phyloP scores from a whole-genome alignment of 2,329 filamentous ascomycete genomes.

The Ophioceras dolichostomum region DNA sequence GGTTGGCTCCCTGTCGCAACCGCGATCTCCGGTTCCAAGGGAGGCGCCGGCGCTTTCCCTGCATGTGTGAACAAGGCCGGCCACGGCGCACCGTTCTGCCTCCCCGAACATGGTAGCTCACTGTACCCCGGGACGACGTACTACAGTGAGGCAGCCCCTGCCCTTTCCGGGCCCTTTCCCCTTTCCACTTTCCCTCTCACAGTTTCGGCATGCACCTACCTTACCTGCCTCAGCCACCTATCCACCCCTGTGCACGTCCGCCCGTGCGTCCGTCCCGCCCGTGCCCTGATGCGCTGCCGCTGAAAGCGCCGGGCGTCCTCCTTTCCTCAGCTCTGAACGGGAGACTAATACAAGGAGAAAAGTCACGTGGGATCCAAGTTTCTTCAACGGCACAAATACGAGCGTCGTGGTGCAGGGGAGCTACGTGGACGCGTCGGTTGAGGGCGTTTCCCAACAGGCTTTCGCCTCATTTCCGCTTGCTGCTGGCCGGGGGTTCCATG shows the following conservation, averaged over 20 bases:
- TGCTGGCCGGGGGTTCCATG: constrained; percentile 34
- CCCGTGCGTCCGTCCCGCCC: no score
- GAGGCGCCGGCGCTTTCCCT: constrained; percentile 35
- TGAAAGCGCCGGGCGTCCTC: no score
- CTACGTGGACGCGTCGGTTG: constrained; percentile 25
- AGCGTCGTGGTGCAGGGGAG: constrained; percentile 22
- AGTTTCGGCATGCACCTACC: no score
- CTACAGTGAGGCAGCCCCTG: constrained; percentile 28
- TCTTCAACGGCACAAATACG: constrained; percentile 30
- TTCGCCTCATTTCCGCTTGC: constrained; percentile 21
- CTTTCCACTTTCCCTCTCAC: constrained; percentile 1
- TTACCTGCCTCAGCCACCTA: no score
- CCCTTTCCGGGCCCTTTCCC: not conserved
- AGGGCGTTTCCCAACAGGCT: constrained; percentile 13
- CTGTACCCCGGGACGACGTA: constrained; percentile 34
- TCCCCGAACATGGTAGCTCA: constrained; percentile 27
- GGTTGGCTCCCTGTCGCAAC: constrained; percentile 30
- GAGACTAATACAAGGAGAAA: no score
- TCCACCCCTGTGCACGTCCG: no score
- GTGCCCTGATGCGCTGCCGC: no score
- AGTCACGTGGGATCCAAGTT: constrained; percentile 46
- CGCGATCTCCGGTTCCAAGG: constrained; percentile 18
- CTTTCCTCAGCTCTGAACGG: no score
- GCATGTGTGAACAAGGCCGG: constrained; percentile 36
- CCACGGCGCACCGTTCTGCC: constrained; percentile 36